phyloP scores from a whole-genome alignment of 75 land plant species.

The Cupressus sempervirens region DNA sequence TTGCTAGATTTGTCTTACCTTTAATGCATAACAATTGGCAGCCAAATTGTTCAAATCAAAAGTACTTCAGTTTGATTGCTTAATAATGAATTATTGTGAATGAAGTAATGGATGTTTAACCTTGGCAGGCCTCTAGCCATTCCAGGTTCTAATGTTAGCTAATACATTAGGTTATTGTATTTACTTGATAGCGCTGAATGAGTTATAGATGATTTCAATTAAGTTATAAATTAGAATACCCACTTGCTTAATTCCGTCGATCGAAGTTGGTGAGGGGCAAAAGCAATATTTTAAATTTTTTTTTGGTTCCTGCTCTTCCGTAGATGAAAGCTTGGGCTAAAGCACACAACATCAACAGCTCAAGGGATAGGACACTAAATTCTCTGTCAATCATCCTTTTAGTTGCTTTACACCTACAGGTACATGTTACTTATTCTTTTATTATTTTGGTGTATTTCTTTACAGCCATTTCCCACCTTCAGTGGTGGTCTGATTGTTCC shows the following conservation, averaged over 20 bases:
- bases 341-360: slow-evolving; percentile 65
- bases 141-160: neutral
- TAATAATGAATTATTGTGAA: neutral
- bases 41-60: neutral
- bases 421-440: slow-evolving; percentile 10
- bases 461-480: neutral
- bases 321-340: slow-evolving; percentile 87
- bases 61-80: neutral
- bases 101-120: neutral
- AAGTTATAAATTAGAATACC: neutral
- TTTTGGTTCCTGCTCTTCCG: neutral
- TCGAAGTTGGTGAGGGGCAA: neutral
- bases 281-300: neutral
- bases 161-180: neutral
- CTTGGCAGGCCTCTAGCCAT: neutral
- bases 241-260: neutral
- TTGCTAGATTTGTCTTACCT: neutral
- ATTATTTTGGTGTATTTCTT: neutral
- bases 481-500: neutral
- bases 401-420: slow-evolving; percentile 88
- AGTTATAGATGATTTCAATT: neutral
- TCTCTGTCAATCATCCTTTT: slow-evolving; percentile 60
- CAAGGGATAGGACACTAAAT: slow-evolving; percentile 67
- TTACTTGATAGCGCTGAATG: neutral
- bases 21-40: neutral